phyloP scores from a whole-genome alignment of 352 stramenopile species.

The Pilasporangium apinafurcum region DNA sequence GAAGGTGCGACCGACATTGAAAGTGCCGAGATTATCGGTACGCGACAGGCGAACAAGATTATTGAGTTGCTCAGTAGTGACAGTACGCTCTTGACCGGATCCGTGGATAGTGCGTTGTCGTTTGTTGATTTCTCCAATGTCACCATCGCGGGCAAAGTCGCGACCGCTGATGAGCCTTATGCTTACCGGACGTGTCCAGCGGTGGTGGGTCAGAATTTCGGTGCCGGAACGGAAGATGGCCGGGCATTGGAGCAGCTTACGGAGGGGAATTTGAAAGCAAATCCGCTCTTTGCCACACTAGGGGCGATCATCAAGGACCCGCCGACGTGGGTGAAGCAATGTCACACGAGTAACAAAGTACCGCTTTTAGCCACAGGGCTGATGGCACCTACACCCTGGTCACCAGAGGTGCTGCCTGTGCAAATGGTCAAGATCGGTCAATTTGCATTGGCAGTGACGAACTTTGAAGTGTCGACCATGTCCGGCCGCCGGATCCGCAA shows the following conservation, averaged over 20 bases:
- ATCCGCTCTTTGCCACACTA: constrained; percentile 17
- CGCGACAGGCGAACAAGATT: constrained; percentile 23
- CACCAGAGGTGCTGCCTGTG: constrained; percentile 39
- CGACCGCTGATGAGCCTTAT: constrained; percentile 17
- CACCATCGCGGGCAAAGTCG: constrained; percentile 11
- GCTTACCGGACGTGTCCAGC: constrained; percentile 31
- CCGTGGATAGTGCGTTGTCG: constrained; percentile 20
- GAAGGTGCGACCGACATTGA: constrained; percentile 26
- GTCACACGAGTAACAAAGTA: constrained; percentile 29
- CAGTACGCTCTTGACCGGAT: constrained; percentile 18
- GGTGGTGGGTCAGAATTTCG: constrained; percentile 44
- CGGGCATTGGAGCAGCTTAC: constrained; percentile 22
- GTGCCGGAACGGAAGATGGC: constrained; percentile 39
- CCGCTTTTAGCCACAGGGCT: constrained; percentile 30
- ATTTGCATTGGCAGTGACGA: constrained; percentile 41
- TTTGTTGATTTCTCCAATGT: constrained; percentile 48
- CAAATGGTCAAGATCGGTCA: constrained; percentile 52
- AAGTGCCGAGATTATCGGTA: constrained; percentile 34
- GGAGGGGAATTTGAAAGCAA: constrained; percentile 30
- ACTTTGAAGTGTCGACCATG: constrained; percentile 63
- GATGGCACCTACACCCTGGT: constrained; percentile 33
- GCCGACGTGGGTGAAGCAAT: constrained; percentile 29
- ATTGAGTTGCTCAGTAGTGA: constrained; percentile 11
- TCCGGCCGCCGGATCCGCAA: constrained; percentile 41
- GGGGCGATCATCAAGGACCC: constrained; percentile 17